Conservation (phyloP, 2,329 filamentous ascomycete species). For the Cucurbitaria berberidis region DNA sequence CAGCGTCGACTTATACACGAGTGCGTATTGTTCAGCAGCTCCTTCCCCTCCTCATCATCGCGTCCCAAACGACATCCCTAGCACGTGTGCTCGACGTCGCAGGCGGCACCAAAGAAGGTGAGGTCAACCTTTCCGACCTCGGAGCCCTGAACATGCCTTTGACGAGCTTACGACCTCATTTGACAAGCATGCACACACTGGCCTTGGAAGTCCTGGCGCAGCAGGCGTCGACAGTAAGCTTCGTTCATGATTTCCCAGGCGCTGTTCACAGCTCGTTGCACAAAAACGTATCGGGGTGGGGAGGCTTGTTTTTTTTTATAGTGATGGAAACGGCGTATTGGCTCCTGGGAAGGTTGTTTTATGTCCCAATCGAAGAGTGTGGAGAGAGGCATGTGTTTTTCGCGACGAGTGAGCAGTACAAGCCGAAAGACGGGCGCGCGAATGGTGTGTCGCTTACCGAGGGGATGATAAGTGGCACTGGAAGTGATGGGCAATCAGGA, state of each 20-base stretch:
- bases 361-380: conserved; percentile 28
- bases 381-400: conserved; percentile 40
- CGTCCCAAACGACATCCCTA: conserved; percentile 16
- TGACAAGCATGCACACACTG: conserved; percentile 33
- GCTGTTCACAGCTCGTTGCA: conserved; percentile 23
- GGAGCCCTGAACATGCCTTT: conserved; percentile 29
- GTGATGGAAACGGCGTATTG: conserved; percentile 11
- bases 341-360: conserved; percentile 13
- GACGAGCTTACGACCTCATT: conserved; percentile 23
- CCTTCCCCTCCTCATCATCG: conserved; percentile 41
- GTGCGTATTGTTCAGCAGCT: conserved; percentile 47
- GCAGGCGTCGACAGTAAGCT: conserved; percentile 23
- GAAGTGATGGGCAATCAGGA: conserved; percentile 21
- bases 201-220: conserved; percentile 26
- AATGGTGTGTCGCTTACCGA: conserved; percentile 6
- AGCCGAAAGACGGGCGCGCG: conserved; percentile 13
- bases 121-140: conserved; percentile 17
- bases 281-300: conserved; percentile 3
- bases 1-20: conserved; percentile 42
- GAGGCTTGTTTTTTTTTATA: conserved; percentile 1
- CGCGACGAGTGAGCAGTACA: conserved; percentile 29
- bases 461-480: not conserved
- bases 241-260: conserved; percentile 34
- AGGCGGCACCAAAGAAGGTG: conserved; percentile 20
- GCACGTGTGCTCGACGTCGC: conserved; percentile 37